Percentiles rank a stretch among this genome's conserved stretches.
Evolutionary conservation across 345 rosid genomes (phyloP).

Genomic region (Salix dunnii): DNA sequence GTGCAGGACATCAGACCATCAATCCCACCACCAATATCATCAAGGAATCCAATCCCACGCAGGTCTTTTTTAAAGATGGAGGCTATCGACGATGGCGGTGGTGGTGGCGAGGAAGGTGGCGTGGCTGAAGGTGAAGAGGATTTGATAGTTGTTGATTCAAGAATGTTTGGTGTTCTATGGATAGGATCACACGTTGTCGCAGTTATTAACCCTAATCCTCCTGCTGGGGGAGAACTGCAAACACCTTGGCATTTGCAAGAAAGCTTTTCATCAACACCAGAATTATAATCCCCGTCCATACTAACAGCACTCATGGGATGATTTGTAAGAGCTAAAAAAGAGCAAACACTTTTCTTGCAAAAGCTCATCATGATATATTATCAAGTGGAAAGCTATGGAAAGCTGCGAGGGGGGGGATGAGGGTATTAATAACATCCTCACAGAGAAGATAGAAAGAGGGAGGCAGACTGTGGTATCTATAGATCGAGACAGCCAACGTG

Average conservation of each 20-base stretch:
- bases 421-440: conserved; percentile 41
- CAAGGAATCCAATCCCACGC: conserved; percentile 37
- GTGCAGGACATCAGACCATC: conserved; percentile 71
- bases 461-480: conserved; percentile 13
- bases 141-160: conserved; percentile 32
- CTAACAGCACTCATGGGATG: neutral
- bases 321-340: conserved; percentile 28
- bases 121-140: neutral
- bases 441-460: conserved; percentile 27
- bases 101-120: neutral
- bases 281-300: neutral
- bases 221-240: neutral
- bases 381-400: neutral
- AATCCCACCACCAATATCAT: conserved; percentile 45
- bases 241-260: conserved; percentile 8
- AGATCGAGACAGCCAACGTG: conserved; percentile 39
- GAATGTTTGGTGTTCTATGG: conserved; percentile 28
- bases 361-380: conserved; percentile 46
- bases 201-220: conserved; percentile 35
- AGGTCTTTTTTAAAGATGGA: conserved; percentile 27
- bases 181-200: conserved; percentile 12
- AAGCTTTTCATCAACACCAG: neutral
- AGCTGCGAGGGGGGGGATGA: conserved; percentile 7
- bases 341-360: conserved; percentile 48
- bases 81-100: neutral